phyloP scores from a whole-genome alignment of 164 flowering plant species.

The Stephania japonica region DNA sequence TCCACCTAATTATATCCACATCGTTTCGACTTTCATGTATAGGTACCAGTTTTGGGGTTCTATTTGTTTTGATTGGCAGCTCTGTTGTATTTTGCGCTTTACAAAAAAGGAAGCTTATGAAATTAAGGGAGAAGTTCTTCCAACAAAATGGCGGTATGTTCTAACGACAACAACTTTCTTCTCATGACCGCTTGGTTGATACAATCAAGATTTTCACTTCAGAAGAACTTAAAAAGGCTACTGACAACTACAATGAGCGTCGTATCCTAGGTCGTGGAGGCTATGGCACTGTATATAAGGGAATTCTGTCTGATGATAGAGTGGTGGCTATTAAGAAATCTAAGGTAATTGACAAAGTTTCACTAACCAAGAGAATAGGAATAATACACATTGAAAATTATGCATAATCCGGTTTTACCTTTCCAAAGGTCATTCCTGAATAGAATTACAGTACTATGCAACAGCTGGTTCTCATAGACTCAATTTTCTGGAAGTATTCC shows the following conservation, averaged over 20 bases:
- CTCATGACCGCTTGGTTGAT: background rate
- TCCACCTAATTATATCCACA: too few relatives aligned
- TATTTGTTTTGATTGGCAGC: background rate
- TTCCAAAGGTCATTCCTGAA: too few relatives aligned
- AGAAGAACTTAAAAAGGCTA: conserved; percentile 8
- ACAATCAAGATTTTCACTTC: conserved; percentile 1
- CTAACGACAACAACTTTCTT: background rate
- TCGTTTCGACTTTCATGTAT: too few relatives aligned
- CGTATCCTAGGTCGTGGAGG: conserved; percentile 9
- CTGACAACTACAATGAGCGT: background rate
- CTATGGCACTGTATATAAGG: conserved; percentile 6
- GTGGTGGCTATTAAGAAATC: conserved; percentile 8
- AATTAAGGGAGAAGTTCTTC: background rate
- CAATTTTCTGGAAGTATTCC: too few relatives aligned
- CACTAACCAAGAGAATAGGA: too few relatives aligned
- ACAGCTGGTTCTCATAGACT: too few relatives aligned
- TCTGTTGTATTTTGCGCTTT: background rate
- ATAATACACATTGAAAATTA: too few relatives aligned
- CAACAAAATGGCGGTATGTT: conserved; percentile 11
- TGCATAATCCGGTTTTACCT: too few relatives aligned
- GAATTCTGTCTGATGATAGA: background rate
- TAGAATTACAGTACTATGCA: too few relatives aligned
- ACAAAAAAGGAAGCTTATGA: background rate
- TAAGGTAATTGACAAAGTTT: conserved; percentile 1
- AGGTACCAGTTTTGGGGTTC: background rate